Conservation (phyloP, 805 yeast species). For the Yarrowia hollandica region DNA sequence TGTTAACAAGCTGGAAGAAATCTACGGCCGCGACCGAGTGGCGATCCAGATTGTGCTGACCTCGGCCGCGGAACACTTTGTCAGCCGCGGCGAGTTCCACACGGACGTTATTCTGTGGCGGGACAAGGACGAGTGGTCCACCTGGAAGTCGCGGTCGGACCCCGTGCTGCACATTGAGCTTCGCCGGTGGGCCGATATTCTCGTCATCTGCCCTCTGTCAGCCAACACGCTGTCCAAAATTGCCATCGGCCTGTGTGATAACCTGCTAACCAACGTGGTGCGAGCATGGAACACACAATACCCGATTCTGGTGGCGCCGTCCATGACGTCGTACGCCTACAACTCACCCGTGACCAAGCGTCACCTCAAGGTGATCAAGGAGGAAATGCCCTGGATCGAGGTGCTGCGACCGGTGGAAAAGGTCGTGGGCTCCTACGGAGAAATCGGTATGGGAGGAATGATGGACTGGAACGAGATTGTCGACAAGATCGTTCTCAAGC, state of each 20-base stretch:
- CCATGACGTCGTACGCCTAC: constrained; percentile 92
- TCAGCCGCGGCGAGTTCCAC: constrained; percentile 54
- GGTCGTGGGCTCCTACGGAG: constrained; percentile 90
- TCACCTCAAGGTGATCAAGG: constrained; percentile 72
- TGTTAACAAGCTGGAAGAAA: constrained; percentile 75
- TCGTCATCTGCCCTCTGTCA: constrained; percentile 89
- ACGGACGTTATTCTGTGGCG: constrained; percentile 84
- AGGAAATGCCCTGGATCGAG: constrained; percentile 94
- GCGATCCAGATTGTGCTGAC: constrained; percentile 87
- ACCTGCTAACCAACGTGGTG: constrained; percentile 81
- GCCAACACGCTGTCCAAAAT: constrained; percentile 92
- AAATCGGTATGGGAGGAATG: constrained; percentile 99
- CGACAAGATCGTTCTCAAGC: constrained; percentile 72
- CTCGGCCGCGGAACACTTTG: constrained; percentile 80
- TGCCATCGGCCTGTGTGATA: constrained; percentile 88
- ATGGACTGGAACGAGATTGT: constrained; percentile 96
- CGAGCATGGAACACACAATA: constrained; percentile 94
- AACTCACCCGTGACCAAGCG: constrained; percentile 84
- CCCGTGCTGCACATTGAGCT: constrained; percentile 94
- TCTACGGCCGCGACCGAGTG: constrained; percentile 70
- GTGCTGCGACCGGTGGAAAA: constrained; percentile 93
- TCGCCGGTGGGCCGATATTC: constrained; percentile 94
- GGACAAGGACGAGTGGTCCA: constrained; percentile 90
- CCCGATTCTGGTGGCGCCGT: constrained; percentile 90
- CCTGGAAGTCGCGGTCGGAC: constrained; percentile 80